Evolutionary conservation across 176 grass and related monocot species (phyloP).

Genomic region (barley (Hordeum vulgare)): DNA sequence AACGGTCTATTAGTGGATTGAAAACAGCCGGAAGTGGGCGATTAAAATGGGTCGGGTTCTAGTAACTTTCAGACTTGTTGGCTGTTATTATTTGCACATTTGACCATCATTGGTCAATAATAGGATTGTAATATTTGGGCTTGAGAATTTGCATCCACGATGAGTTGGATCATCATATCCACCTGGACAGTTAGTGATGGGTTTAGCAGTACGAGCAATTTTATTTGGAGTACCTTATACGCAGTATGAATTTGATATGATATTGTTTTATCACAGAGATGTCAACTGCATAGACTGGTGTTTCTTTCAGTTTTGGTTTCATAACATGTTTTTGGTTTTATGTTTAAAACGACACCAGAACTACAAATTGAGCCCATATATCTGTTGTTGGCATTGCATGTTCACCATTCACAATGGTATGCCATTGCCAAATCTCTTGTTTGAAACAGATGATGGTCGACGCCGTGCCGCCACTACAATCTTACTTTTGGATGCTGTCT

Average conservation of each 20-base stretch:
- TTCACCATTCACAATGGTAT: constrained; percentile 84
- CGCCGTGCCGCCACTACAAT: constrained; percentile 52
- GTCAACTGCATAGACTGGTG: not conserved
- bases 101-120: not conserved
- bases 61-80: not conserved
- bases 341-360: constrained; percentile 33
- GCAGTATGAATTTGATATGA: not conserved
- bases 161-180: not conserved
- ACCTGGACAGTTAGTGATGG: not conserved
- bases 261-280: not conserved
- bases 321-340: not conserved
- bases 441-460: constrained; percentile 47
- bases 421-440: constrained; percentile 73
- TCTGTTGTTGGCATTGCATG: constrained; percentile 72
- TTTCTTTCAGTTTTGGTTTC: not conserved
- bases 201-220: not conserved
- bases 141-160: not conserved
- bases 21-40: not conserved
- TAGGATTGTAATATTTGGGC: constrained; percentile 8
- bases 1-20: not conserved
- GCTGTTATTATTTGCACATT: not conserved
- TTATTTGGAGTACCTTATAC: not conserved
- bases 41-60: not conserved
- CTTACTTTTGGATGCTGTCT: constrained; percentile 66
- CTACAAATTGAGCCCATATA: constrained; percentile 76